Evolutionary conservation across 768 basidiomycete genomes (phyloP).

Genomic region (Suillus discolor): DNA sequence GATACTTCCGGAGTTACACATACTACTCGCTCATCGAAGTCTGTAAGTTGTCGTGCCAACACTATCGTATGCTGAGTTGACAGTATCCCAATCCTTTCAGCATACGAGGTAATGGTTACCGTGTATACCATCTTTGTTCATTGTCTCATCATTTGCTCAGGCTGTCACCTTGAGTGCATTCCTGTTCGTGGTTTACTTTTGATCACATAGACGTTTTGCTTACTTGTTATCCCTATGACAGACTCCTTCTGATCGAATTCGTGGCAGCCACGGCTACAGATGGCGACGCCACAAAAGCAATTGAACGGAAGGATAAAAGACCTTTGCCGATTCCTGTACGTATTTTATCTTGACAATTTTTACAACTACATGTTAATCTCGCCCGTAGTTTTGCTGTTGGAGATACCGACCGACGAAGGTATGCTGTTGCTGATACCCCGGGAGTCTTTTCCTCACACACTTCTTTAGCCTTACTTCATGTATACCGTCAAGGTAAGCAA

Average conservation of each 20-base stretch:
- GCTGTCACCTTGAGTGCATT: conserved; percentile 87
- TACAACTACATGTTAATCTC: conserved; percentile 1
- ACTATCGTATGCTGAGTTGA: conserved; percentile 20
- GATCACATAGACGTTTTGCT: background rate
- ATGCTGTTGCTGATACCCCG: conserved; percentile 1
- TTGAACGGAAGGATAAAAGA: conserved; percentile 79
- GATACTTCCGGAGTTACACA: conserved; percentile 79
- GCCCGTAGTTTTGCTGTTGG: conserved; percentile 73
- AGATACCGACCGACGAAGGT: conserved; percentile 83
- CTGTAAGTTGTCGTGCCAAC: conserved; percentile 35
- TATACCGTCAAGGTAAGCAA: conserved; percentile 73
- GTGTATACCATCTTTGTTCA: conserved; percentile 10
- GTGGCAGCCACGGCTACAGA: conserved; percentile 71
- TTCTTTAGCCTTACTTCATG: conserved; percentile 78
- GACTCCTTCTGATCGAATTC: conserved; percentile 81
- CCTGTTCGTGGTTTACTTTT: conserved; percentile 51
- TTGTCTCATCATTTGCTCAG: conserved; percentile 38
- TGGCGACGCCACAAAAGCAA: conserved; percentile 64
- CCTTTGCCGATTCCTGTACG: conserved; percentile 69
- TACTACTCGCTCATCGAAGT: conserved; percentile 57
- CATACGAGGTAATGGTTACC: conserved; percentile 59
- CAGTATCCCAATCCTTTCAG: conserved; percentile 36
- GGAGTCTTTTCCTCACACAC: conserved; percentile 1
- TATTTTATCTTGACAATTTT: conserved; percentile 21
- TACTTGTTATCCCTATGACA: conserved; percentile 27